Evolutionary conservation across 768 basidiomycete genomes (phyloP).

Genomic region (Daedaleopsis nitida): DNA sequence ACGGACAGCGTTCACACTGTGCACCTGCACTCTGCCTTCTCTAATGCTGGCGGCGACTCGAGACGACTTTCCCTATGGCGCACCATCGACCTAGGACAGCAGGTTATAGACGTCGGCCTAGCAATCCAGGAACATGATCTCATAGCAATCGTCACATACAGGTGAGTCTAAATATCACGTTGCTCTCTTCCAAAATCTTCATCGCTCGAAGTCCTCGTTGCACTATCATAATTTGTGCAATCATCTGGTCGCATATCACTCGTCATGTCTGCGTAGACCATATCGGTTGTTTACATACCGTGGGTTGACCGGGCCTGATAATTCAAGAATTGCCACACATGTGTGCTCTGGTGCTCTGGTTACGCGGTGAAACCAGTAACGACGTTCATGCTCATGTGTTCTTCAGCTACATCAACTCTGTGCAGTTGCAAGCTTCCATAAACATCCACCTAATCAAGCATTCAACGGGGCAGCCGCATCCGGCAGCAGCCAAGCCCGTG

Average conservation of each 20-base stretch:
- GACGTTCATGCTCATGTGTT: background rate
- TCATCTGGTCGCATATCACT: too few relatives aligned
- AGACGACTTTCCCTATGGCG: slow-evolving; percentile 10
- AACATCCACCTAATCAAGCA: slow-evolving; percentile 23
- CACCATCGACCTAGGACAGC: slow-evolving; percentile 18
- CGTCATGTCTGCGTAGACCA: too few relatives aligned
- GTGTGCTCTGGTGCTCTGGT: background rate
- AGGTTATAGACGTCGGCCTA: slow-evolving; percentile 27
- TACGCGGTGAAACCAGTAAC: too few relatives aligned
- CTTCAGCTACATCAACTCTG: slow-evolving; percentile 13
- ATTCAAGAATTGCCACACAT: too few relatives aligned
- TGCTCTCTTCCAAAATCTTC: background rate
- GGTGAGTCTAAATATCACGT: slow-evolving; percentile 13
- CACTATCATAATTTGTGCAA: too few relatives aligned
- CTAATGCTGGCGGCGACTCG: background rate
- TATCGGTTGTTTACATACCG: too few relatives aligned
- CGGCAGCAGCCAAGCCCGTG: slow-evolving; percentile 19
- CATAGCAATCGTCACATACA: slow-evolving; percentile 24
- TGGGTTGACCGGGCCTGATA: too few relatives aligned
- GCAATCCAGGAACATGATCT: slow-evolving; percentile 28
- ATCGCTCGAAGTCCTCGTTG: too few relatives aligned
- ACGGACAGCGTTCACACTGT: slow-evolving; percentile 17
- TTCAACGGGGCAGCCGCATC: slow-evolving; percentile 24
- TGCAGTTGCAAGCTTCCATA: slow-evolving; percentile 14
- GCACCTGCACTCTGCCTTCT: slow-evolving; percentile 6